Percentiles rank a stretch among this genome's conserved stretches.
Conservation (phyloP, 495 filamentous ascomycete genomes). For the Penicillium manginii region DNA sequence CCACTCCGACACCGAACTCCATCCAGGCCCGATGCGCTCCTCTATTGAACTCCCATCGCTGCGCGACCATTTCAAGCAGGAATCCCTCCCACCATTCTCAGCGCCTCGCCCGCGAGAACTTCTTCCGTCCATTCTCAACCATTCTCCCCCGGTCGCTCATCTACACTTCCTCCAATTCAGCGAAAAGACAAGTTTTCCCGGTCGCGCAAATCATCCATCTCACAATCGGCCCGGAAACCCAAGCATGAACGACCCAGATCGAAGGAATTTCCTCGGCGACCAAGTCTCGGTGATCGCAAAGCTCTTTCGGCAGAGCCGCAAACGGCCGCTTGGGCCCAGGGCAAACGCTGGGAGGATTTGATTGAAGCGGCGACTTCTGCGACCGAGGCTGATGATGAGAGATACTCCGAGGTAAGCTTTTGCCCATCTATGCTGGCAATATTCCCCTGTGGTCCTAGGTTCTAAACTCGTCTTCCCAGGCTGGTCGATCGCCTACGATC, state of each 20-base stretch:
- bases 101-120: slow-evolving; percentile 67
- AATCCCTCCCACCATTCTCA: slow-evolving; percentile 65
- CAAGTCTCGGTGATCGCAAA: slow-evolving; percentile 77
- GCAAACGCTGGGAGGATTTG: slow-evolving; percentile 91
- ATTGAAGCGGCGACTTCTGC: slow-evolving; percentile 90
- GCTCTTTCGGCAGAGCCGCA: slow-evolving; percentile 83
- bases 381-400: slow-evolving; percentile 84
- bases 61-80: slow-evolving; percentile 72
- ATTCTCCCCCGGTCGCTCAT: slow-evolving; percentile 86
- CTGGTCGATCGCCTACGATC: slow-evolving; percentile 68
- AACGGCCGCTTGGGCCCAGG: slow-evolving; percentile 67
- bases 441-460: slow-evolving; percentile 5
- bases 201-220: slow-evolving; percentile 82
- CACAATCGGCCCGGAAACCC: slow-evolving; percentile 68
- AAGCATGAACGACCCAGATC: slow-evolving; percentile 81
- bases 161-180: slow-evolving; percentile 81
- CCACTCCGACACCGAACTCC: slow-evolving; percentile 71
- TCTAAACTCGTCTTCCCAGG: slow-evolving; percentile 31
- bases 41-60: slow-evolving; percentile 77
- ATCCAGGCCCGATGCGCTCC: slow-evolving; percentile 57
- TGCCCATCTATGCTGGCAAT: slow-evolving; percentile 1
- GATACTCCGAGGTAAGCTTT: slow-evolving; percentile 61
- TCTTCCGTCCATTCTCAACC: slow-evolving; percentile 77
- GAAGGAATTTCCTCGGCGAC: slow-evolving; percentile 64
- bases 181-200: slow-evolving; percentile 65